Evolutionary conservation across 2,329 filamentous ascomycete genomes (phyloP).

Genomic region (Leptoxyphium fumago): DNA sequence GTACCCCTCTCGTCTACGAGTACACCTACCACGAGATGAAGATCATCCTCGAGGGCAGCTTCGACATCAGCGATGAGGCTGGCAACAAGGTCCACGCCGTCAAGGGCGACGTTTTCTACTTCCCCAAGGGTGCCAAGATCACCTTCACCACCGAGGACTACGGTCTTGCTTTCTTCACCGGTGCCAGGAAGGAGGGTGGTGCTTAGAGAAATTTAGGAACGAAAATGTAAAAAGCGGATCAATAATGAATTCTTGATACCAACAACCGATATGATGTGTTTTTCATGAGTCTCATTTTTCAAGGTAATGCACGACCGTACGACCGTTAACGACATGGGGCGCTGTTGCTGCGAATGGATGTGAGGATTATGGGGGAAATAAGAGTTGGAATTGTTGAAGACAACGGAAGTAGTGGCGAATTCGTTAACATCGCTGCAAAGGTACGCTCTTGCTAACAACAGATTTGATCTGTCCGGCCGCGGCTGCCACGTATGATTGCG

Average conservation of each 20-base stretch:
- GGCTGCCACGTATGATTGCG: neutral
- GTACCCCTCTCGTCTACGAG: conserved; percentile 51
- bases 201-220: conserved; percentile 4
- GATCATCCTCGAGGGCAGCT: conserved; percentile 54
- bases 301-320: too few species aligned
- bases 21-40: conserved; percentile 64
- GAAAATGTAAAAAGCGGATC: neutral
- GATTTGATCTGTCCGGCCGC: neutral
- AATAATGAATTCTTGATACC: neutral
- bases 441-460: neutral
- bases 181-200: conserved; percentile 13
- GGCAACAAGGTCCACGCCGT: conserved; percentile 45
- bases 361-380: too few species aligned
- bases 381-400: too few species aligned
- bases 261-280: too few species aligned
- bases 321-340: too few species aligned
- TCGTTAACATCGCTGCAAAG: neutral
- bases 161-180: conserved; percentile 15
- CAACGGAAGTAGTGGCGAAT: too few species aligned
- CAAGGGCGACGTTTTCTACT: conserved; percentile 53
- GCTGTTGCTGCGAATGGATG: too few species aligned
- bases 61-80: conserved; percentile 48
- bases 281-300: too few species aligned
- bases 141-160: conserved; percentile 35
- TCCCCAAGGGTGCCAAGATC: conserved; percentile 50